Evolutionary conservation across 805 yeast genomes (phyloP).

Genomic region (Huiozyma sinensis): DNA sequence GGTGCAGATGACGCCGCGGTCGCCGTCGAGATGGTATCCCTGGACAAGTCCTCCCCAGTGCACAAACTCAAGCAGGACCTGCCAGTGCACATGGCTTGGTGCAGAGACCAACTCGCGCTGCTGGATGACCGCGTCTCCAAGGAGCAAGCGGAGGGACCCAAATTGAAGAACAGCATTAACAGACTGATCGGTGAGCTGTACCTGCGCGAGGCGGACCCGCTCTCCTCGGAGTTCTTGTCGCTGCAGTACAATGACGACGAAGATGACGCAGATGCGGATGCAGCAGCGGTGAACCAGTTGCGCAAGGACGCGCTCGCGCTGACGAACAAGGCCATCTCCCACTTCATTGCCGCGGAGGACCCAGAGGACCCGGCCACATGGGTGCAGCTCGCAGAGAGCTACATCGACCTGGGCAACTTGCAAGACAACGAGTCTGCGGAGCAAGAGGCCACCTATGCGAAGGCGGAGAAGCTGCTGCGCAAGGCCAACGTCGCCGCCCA

Average conservation of each 20-base stretch:
- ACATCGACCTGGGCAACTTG: conserved; percentile 68
- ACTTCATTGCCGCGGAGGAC: conserved; percentile 49
- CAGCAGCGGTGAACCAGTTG: conserved; percentile 30
- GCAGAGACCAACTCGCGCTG: conserved; percentile 18
- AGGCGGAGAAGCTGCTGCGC: conserved; percentile 58
- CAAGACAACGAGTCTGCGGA: conserved; percentile 52
- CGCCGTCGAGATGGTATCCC: conserved; percentile 8
- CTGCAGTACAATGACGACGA: conserved; percentile 47
- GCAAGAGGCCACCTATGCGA: conserved; percentile 54
- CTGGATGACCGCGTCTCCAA: conserved; percentile 10
- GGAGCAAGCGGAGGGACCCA: conserved; percentile 5
- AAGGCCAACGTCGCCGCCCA: conserved; percentile 74
- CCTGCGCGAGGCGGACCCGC: conserved; percentile 54
- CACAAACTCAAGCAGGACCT: conserved; percentile 28
- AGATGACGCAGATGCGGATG: conserved; percentile 23
- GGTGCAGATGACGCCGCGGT: not conserved
- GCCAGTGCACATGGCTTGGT: conserved; percentile 44
- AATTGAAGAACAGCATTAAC: conserved; percentile 32
- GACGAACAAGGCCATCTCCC: conserved; percentile 44
- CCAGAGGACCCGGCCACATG: conserved; percentile 70
- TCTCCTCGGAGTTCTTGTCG: conserved; percentile 43
- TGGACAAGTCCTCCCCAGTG: conserved; percentile 48
- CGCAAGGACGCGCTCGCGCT: conserved; percentile 38
- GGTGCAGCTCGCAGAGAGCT: conserved; percentile 80
- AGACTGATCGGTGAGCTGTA: conserved; percentile 52